A percentile compares a stretch with the other conserved stretches of the same genome.
Evolutionary conservation across 768 basidiomycete species (phyloP).

Genomic region (Crucibulum laeve): DNA sequence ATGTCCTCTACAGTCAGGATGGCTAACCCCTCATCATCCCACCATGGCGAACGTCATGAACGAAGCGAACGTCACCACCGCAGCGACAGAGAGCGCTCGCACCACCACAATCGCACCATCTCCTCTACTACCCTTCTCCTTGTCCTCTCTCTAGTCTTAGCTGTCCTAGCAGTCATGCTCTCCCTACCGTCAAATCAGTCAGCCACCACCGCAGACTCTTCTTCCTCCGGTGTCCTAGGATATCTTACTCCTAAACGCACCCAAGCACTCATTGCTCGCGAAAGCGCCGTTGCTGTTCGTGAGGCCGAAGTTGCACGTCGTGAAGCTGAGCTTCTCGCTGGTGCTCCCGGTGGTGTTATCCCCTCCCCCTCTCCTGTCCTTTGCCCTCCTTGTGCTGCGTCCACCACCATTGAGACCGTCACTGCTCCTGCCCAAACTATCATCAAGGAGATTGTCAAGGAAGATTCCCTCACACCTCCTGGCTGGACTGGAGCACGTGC

Average conservation of each 20-base stretch:
- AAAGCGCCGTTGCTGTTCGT: conserved; percentile 73
- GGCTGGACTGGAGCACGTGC: conserved; percentile 77
- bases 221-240: conserved; percentile 56
- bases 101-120: conserved; percentile 80
- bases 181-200: conserved; percentile 63
- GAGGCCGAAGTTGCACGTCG: conserved; percentile 88
- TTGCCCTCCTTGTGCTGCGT: conserved; percentile 56
- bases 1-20: conserved; percentile 59
- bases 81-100: conserved; percentile 54
- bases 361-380: conserved; percentile 44
- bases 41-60: conserved; percentile 59
- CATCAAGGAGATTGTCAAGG: conserved; percentile 85
- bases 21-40: conserved; percentile 85
- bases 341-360: conserved; percentile 78
- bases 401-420: conserved; percentile 54
- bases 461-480: conserved; percentile 72
- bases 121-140: conserved; percentile 87
- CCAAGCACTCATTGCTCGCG: conserved; percentile 74
- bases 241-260: conserved; percentile 81
- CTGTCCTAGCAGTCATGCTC: conserved; percentile 88
- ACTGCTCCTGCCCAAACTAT: conserved; percentile 64
- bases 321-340: conserved; percentile 80
- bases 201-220: conserved; percentile 32
- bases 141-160: conserved; percentile 79
- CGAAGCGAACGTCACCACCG: conserved; percentile 47